These are phyloP conservation scores for Toxoplasma gondii DNA, from an alignment of 169 alveolate species.

Conservation along the genomic window DNA sequence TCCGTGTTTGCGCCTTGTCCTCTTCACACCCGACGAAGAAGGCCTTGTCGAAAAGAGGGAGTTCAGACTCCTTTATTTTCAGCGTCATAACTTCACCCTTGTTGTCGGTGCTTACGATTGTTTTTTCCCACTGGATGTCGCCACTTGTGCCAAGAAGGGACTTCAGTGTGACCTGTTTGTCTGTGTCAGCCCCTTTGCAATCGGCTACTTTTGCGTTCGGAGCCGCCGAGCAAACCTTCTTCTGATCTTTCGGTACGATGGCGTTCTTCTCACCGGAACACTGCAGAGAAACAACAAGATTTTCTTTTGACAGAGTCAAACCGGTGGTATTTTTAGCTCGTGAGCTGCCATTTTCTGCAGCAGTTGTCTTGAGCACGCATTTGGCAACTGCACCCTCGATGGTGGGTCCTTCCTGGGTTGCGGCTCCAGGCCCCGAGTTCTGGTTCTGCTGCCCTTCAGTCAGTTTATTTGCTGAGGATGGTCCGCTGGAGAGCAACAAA, in stretches of 20 bases:
- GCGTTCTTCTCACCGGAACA: no score
- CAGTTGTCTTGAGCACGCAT: background rate
- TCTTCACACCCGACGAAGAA: constrained; percentile 23
- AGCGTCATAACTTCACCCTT: background rate
- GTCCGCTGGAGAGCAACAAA: background rate
- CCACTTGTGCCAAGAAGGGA: background rate
- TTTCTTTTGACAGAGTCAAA: no score
- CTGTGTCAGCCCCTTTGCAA: background rate
- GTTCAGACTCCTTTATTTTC: background rate
- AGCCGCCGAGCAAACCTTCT: no score
- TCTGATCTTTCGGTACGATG: no score
- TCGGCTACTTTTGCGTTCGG: background rate
- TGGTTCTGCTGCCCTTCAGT: background rate
- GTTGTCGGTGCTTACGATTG: background rate
- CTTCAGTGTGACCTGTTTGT: background rate
- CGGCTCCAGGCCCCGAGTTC: background rate
- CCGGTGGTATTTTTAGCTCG: background rate
- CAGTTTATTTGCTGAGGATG: background rate
- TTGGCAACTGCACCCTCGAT: background rate
- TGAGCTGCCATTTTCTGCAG: background rate
- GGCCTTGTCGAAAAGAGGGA: background rate
- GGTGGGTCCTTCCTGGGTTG: background rate
- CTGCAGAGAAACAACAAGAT: no score
- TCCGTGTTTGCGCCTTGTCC: background rate
- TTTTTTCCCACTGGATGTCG: background rate